Evolutionary conservation across 768 basidiomycete genomes (phyloP).

Genomic region (Lactarius sanguifluus): DNA sequence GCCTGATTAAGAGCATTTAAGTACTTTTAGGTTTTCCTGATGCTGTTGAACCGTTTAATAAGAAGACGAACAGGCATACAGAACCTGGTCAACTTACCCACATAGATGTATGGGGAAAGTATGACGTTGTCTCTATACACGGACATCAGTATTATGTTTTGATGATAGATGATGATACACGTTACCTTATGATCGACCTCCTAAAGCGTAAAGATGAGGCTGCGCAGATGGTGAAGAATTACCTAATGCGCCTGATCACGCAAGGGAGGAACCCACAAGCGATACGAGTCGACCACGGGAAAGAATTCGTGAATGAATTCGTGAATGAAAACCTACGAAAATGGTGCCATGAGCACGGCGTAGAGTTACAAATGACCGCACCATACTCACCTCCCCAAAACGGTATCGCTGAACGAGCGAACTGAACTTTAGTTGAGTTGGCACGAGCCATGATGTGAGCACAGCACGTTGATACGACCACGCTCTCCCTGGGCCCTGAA

Average conservation of each 20-base stretch:
- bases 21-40: too few relatives aligned
- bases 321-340: rapidly evolving
- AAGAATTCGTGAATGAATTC: too few relatives aligned
- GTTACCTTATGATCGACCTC: background rate
- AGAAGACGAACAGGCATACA: background rate
- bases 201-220: background rate
- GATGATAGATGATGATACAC: background rate
- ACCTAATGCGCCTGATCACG: background rate
- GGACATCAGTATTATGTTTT: background rate
- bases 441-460: background rate
- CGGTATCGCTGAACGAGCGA: background rate
- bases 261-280: rapidly evolving
- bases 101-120: background rate
- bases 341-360: background rate
- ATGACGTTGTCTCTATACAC: background rate
- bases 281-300: background rate
- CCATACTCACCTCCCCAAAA: background rate
- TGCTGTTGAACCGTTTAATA: background rate
- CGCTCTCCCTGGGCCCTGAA: too few relatives aligned
- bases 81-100: background rate
- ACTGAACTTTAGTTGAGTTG: background rate
- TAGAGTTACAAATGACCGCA: background rate
- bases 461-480: too few relatives aligned
- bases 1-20: too few relatives aligned
- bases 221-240: background rate